Percentiles rank a stretch among this genome's conserved stretches.
Evolutionary conservation across 805 yeast genomes (phyloP).

Genomic region (Metschnikowia peoriensis): DNA sequence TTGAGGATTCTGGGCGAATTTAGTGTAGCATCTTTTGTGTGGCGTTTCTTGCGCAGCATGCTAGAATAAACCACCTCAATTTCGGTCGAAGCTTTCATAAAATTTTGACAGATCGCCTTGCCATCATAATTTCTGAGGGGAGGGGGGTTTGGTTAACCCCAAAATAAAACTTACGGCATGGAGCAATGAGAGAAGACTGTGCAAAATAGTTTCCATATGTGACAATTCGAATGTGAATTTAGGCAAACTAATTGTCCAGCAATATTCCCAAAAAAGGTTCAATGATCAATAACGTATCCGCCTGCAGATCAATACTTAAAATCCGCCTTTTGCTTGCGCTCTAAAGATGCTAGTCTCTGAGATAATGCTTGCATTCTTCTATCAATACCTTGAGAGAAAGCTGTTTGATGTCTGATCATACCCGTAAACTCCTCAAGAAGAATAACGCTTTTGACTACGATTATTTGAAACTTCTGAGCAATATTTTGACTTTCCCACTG

Average conservation of each 20-base stretch:
- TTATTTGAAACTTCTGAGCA: slow-evolving; percentile 19
- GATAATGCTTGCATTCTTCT: slow-evolving; percentile 11
- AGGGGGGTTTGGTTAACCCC: too few species aligned
- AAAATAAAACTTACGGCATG: too few species aligned
- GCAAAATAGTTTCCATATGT: too few species aligned
- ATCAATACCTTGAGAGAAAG: slow-evolving; percentile 28
- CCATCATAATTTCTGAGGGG: too few species aligned
- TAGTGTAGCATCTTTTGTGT: slow-evolving; percentile 37
- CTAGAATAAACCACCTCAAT: slow-evolving; percentile 4
- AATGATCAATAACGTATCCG: not conserved
- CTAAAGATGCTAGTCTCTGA: not conserved
- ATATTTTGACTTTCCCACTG: slow-evolving; percentile 14
- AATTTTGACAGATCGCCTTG: too few species aligned
- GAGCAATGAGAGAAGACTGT: too few species aligned
- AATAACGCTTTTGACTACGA: slow-evolving; percentile 29
- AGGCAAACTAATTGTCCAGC: not conserved
- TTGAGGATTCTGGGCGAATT: slow-evolving; percentile 43
- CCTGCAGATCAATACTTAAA: slow-evolving; percentile 8
- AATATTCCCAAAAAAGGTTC: not conserved
- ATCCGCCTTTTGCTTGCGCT: not conserved
- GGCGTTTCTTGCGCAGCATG: slow-evolving; percentile 21
- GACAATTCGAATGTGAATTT: not conserved
- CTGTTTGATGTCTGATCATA: slow-evolving; percentile 23
- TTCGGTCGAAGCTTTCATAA: slow-evolving; percentile 38
- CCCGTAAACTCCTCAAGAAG: slow-evolving; percentile 28